These are phyloP conservation scores for Eucalyptus marginata DNA, from an alignment of 345 rosid species.

Conservation along the genomic window DNA sequence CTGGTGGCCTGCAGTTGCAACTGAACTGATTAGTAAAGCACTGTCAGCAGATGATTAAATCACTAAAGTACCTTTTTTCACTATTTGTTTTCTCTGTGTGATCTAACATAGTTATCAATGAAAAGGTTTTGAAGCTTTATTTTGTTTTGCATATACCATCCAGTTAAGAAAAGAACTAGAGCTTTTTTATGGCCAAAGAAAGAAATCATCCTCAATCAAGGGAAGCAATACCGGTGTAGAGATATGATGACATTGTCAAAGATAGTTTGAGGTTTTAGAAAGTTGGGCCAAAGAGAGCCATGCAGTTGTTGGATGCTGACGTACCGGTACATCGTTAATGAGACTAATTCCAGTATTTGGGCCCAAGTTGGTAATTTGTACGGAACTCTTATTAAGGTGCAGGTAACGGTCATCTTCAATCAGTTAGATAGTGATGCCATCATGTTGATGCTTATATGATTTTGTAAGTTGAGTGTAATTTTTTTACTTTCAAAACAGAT, in stretches of 20 bases:
- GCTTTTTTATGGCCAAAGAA: constrained; percentile 72
- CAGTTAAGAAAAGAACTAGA: constrained; percentile 61
- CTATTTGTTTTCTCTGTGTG: background rate
- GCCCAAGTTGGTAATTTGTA: constrained; percentile 38
- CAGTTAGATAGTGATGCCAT: constrained; percentile 13
- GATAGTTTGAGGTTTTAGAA: constrained; percentile 41
- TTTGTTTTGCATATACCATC: constrained; percentile 54
- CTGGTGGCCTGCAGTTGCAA: constrained; percentile 17
- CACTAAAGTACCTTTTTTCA: constrained; percentile 6
- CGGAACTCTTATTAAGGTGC: constrained; percentile 36
- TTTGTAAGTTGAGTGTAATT: background rate
- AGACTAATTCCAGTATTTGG: constrained; percentile 39
- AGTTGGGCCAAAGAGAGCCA: constrained; percentile 57
- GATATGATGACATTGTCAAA: constrained; percentile 43
- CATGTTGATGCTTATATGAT: background rate
- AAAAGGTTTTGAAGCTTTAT: constrained; percentile 35
- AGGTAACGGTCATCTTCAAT: constrained; percentile 39
- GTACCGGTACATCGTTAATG: constrained; percentile 33
- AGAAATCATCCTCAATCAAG: constrained; percentile 52
- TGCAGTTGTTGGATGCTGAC: constrained; percentile 54
- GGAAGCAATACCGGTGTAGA: constrained; percentile 58
- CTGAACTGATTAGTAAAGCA: constrained; percentile 17
- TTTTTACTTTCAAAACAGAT: background rate
- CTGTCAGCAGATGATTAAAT: constrained; percentile 11
- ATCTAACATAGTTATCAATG: constrained; percentile 1